These are phyloP conservation scores for Aspergillus bombycis DNA, from an alignment of 2,329 filamentous ascomycete genomes.

Conservation along the genomic window DNA sequence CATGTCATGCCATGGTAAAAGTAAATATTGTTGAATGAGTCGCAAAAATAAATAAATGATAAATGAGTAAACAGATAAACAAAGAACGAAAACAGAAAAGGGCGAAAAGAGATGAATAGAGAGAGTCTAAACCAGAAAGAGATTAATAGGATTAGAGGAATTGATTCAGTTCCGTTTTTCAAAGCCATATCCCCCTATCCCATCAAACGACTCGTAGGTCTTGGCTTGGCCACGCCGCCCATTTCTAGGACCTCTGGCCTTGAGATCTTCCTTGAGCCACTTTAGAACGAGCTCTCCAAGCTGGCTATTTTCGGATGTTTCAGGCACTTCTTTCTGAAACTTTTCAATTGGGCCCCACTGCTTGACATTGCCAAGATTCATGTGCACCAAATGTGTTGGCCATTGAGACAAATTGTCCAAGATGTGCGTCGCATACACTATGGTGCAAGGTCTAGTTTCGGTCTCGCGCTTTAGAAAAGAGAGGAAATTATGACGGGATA, in stretches of 20 bases:
- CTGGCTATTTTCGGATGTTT: conserved; percentile 73
- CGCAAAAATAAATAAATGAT: conserved; percentile 12
- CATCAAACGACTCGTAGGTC: conserved; percentile 58
- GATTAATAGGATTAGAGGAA: conserved; percentile 5
- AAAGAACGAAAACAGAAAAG: background rate
- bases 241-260: conserved; percentile 76
- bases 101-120: background rate
- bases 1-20: conserved; percentile 27
- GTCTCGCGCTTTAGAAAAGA: conserved; percentile 86
- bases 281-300: conserved; percentile 84
- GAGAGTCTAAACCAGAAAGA: background rate
- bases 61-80: background rate
- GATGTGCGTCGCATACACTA: conserved; percentile 98
- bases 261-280: conserved; percentile 83
- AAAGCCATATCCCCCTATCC: conserved; percentile 66
- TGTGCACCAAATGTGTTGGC: conserved; percentile 95
- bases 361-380: conserved; percentile 86
- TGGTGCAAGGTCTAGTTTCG: conserved; percentile 77
- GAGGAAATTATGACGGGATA: conserved; percentile 82
- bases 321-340: conserved; percentile 62
- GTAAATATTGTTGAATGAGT: conserved; percentile 29
- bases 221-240: conserved; percentile 55
- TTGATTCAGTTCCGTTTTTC: conserved; percentile 47
- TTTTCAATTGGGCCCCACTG: conserved; percentile 77
- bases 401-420: conserved; percentile 91